Conservation (phyloP, 768 basidiomycete species). For the Suillus ampliporus region DNA sequence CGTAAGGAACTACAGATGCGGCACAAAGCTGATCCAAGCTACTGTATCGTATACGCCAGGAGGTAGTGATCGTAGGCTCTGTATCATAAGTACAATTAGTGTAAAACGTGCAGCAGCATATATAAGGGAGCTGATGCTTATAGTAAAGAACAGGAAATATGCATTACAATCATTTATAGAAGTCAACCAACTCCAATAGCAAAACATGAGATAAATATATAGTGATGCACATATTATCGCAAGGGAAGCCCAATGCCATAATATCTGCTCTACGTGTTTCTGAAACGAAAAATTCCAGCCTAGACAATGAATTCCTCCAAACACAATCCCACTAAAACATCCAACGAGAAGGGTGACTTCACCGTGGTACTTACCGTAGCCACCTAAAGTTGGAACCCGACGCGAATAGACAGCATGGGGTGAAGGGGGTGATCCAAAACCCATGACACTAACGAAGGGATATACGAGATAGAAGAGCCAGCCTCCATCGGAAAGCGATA, state of each 20-base stretch:
- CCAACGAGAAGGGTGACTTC: not conserved
- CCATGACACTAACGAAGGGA: too few species aligned
- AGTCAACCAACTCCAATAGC: too few species aligned
- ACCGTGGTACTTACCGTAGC: not conserved
- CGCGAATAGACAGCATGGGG: not conserved
- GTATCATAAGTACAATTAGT: constrained; percentile 18
- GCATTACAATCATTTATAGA: too few species aligned
- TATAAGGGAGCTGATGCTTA: not conserved
- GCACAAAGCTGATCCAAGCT: constrained; percentile 21
- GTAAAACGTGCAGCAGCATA: constrained; percentile 19
- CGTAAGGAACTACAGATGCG: not conserved
- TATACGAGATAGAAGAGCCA: too few species aligned
- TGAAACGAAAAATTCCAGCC: constrained; percentile 37
- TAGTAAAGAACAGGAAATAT: too few species aligned
- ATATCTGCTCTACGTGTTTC: constrained; percentile 17
- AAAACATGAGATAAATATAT: too few species aligned
- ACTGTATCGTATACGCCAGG: constrained; percentile 18
- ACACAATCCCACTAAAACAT: constrained; percentile 17
- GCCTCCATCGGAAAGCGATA: too few species aligned
- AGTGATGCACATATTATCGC: constrained; percentile 16
- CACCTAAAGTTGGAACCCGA: not conserved
- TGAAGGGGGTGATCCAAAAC: not conserved
- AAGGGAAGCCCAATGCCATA: constrained; percentile 32
- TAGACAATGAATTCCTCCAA: constrained; percentile 33
- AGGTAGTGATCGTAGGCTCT: constrained; percentile 18